These are phyloP conservation scores for Coniochaeta hoffmannii DNA, from an alignment of 2,329 filamentous ascomycete species.

Conservation along the genomic window DNA sequence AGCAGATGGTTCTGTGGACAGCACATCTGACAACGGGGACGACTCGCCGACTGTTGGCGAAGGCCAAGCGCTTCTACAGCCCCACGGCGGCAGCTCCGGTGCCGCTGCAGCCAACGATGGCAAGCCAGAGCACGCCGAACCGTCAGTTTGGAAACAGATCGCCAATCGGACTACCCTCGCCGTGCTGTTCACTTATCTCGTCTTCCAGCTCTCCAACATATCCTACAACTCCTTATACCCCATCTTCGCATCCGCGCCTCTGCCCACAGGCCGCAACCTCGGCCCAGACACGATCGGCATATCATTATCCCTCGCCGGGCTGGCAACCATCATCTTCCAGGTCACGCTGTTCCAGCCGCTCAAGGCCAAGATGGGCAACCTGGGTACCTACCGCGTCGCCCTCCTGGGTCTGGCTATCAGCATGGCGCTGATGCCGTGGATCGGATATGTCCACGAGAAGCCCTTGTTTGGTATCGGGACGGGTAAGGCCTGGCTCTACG, in stretches of 20 bases:
- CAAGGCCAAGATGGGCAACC: conserved; percentile 74
- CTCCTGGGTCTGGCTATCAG: conserved; percentile 73
- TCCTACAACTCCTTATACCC: conserved; percentile 94
- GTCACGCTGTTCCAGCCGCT: conserved; percentile 75
- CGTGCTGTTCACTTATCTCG: conserved; percentile 76
- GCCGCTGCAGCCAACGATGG: conserved; percentile 23
- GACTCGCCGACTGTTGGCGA: conserved; percentile 10
- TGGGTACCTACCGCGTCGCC: conserved; percentile 72
- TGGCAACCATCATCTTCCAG: conserved; percentile 85
- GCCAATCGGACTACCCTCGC: conserved; percentile 76
- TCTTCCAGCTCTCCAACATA: conserved; percentile 91
- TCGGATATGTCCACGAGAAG: conserved; percentile 64
- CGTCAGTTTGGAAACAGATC: conserved; percentile 42
- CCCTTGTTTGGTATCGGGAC: conserved; percentile 49
- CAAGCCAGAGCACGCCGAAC: conserved; percentile 41
- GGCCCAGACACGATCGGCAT: conserved; percentile 76
- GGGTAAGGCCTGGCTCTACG: conserved; percentile 65
- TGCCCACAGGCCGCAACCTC: conserved; percentile 70
- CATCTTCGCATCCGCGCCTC: conserved; percentile 72
- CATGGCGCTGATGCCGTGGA: conserved; percentile 83
- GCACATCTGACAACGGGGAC: conserved; percentile 15
- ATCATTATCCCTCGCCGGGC: conserved; percentile 74
- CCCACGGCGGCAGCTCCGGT: conserved; percentile 12
- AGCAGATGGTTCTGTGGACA: conserved; percentile 5
- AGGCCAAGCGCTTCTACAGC: conserved; percentile 7